Conservation (phyloP, 2,329 filamentous ascomycete genomes). For the Pyricularia grisea region DNA sequence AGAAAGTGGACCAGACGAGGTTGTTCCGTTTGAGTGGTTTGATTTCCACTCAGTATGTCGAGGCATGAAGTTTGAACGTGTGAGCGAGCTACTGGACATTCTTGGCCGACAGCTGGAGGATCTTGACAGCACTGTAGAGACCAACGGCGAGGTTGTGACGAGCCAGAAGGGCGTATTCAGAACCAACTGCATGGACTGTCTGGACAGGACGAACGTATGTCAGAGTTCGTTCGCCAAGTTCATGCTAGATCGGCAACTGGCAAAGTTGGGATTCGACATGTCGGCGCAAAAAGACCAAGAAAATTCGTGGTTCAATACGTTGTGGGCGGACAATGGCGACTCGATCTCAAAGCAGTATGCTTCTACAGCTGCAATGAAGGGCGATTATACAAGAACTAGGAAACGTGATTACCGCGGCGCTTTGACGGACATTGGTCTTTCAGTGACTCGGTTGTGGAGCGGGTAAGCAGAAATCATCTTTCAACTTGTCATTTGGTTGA, state of each 20-base stretch:
- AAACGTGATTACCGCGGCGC: constrained; percentile 89
- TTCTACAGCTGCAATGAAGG: constrained; percentile 90
- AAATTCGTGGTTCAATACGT: constrained; percentile 87
- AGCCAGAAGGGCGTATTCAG: constrained; percentile 70
- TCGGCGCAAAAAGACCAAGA: constrained; percentile 66
- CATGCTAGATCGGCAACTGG: constrained; percentile 72
- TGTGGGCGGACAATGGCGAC: constrained; percentile 98
- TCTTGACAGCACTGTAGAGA: constrained; percentile 60
- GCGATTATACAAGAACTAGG: constrained; percentile 86
- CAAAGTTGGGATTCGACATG: constrained; percentile 66
- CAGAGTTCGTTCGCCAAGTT: constrained; percentile 84
- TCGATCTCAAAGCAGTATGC: constrained; percentile 94
- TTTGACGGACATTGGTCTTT: constrained; percentile 82
- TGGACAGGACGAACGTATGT: constrained; percentile 92
- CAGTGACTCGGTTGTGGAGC: constrained; percentile 65
- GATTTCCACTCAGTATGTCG: constrained; percentile 90
- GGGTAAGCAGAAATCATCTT: constrained; percentile 35
- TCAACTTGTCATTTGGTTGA: constrained; percentile 9
- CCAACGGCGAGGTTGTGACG: constrained; percentile 22
- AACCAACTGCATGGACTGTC: constrained; percentile 97
- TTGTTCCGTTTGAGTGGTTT: constrained; percentile 83
- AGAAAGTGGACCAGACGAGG: constrained; percentile 27
- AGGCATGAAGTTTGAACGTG: constrained; percentile 97
- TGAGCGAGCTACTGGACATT: constrained; percentile 65
- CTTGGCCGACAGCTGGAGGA: constrained; percentile 58